Evolutionary conservation across 1,284 basidiomycete genomes (phyloP), one percentile per base, ranked within the genome.

Genomic region (Puccinia polysora): DNA sequence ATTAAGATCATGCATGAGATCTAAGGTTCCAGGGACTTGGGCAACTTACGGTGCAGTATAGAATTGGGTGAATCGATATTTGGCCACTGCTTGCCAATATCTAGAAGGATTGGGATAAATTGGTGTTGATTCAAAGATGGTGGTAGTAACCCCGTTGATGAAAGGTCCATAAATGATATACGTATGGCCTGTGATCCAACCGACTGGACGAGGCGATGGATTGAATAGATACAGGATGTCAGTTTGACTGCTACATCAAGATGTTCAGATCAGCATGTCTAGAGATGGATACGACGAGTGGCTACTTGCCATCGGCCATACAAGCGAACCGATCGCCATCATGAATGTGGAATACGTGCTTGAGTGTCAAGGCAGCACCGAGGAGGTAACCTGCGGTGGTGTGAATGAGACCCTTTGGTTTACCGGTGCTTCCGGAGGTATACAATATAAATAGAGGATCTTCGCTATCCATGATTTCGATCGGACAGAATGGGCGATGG

Each of bases 181-280:
- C 10, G 91, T 91, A 83, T 97, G 95, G 45, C 95, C 95, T 3
- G 95, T 98, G 82, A 98, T 97, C 95, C 95, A 98, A 77, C 95
- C 95, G 72, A 98, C 86, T 72, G 15, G 30, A 14, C 15, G 62
- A 47, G n/a, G 74, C n/a, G n/a, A n/a, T n/a, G n/a, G n/a, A n/a
- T n/a, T n/a, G n/a, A n/a, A n/a, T n/a, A n/a, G n/a, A n/a, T n/a
- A n/a, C n/a, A n/a, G n/a, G n/a, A n/a, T n/a, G n/a, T n/a, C n/a
- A n/a, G n/a, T n/a, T n/a, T n/a, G n/a, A n/a, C n/a, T n/a, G n/a
- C n/a, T n/a, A n/a, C n/a, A n/a, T n/a, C n/a, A n/a, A n/a, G n/a
- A n/a, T n/a, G n/a, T n/a, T n/a, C n/a, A n/a, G n/a, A n/a, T n/a
- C n/a, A n/a, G n/a, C n/a, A n/a, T n/a, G n/a, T n/a, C n/a, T n/a